Evolutionary conservation across 768 basidiomycete genomes (phyloP), one percentile per base, ranked within the genome.

Genomic region (Sporobolomyces pararoseus): DNA sequence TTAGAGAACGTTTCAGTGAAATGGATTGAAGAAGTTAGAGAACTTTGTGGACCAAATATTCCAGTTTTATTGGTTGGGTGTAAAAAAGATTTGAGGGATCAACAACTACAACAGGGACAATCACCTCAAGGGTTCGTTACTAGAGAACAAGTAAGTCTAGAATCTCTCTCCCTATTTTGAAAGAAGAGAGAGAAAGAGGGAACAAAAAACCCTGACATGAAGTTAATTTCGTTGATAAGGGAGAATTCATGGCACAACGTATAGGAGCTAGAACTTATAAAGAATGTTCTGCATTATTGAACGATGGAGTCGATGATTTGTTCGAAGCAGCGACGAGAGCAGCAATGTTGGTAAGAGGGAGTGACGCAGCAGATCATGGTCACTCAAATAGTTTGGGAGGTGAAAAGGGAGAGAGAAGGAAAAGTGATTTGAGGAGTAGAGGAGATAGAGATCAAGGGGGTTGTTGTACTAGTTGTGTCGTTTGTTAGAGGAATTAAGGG

Each of bases 1-100:
- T 83, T 98, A 66, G 94, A 98, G 74, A 97, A 98, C 82, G 95
- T 98, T 27, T 84, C 87, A 27, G 87, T 88, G 73, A 98, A 98
- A 91, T 98, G 96, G 96, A 96, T 92, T 79, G 92, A 95, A 80
- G 96, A 98, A 82, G 96, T 98, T 17, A 87, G 94, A 65, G 87
- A 84, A n/a, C 94, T 97, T 77, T 98, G 96, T 80, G 96, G 96
- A 0, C 84, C 89, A 39, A 84, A 84, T 34, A 89, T 98, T 72
- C 96, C 96, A 34, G 91, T 99, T 62, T 84, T 99, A 55, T 87
- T 98, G 44, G 94, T 98, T 42, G 96, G 94, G 4, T 95, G 91
- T 83, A 98, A 99, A 80, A 88, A 87, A 64, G 96, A 99, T 82
- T 81, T 98, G 68, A 87, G 96, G 58, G 82, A 82, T 51, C 78